Conservation (phyloP, 208 protist species). For the Leptomonas pyrrhocoris region DNA sequence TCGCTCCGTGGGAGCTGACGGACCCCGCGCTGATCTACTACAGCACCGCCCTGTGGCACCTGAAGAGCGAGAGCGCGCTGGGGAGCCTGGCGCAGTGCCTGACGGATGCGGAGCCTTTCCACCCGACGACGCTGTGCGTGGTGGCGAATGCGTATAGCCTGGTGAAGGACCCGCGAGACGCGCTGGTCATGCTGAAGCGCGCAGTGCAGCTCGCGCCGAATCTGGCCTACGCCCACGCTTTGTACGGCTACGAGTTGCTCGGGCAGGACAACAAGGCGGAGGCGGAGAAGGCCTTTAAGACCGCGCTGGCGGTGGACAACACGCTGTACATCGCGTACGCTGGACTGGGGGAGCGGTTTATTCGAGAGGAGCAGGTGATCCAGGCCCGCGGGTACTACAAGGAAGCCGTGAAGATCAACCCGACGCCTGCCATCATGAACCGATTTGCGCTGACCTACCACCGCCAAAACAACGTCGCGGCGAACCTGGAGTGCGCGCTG, state of each 20-base stretch:
- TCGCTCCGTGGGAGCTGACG: constrained; percentile 62
- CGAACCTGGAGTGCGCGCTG: constrained; percentile 72
- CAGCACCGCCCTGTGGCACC: constrained; percentile 96
- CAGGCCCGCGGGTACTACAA: constrained; percentile 91
- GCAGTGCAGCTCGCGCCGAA: constrained; percentile 86
- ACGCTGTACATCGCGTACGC: constrained; percentile 97
- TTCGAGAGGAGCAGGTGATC: constrained; percentile 91
- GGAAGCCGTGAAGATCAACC: constrained; percentile 89
- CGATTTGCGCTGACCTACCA: constrained; percentile 78
- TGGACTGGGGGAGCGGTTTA: constrained; percentile 93
- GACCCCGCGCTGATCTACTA: constrained; percentile 87
- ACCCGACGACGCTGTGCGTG: constrained; percentile 90
- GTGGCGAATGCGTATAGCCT: constrained; percentile 95
- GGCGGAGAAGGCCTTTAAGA: constrained; percentile 86
- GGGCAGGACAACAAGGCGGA: constrained; percentile 94
- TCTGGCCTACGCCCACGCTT: constrained; percentile 94
- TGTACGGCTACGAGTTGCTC: constrained; percentile 95
- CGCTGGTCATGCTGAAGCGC: constrained; percentile 94
- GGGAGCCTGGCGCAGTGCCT: constrained; percentile 89
- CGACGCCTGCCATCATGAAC: constrained; percentile 71
- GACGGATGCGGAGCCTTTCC: constrained; percentile 84
- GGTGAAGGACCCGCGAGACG: constrained; percentile 93
- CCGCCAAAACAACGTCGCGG: constrained; percentile 40
- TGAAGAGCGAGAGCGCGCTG: constrained; percentile 81
- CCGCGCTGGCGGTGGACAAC: constrained; percentile 88